These are phyloP conservation scores for Pyrenophora teres DNA, from an alignment of 2,329 filamentous ascomycete species.

Conservation along the genomic window DNA sequence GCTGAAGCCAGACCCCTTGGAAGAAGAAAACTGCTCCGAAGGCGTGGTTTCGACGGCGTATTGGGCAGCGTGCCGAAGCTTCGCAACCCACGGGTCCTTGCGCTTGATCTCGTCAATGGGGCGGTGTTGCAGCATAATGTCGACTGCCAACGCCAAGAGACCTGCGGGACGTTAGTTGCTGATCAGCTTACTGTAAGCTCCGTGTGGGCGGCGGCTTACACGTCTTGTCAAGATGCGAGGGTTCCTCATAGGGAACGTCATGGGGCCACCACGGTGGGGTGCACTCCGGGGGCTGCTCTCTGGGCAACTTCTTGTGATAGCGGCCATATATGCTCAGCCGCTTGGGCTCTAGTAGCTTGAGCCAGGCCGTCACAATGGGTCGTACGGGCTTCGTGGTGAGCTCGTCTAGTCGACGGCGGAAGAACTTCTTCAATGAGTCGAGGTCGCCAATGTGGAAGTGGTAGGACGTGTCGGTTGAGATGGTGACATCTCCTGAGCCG, in stretches of 20 bases:
- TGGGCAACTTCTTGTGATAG: slow-evolving; percentile 30
- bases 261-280: slow-evolving; percentile 40
- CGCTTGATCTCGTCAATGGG: slow-evolving; percentile 31
- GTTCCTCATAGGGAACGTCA: slow-evolving; percentile 37
- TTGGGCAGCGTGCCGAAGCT: slow-evolving; percentile 27
- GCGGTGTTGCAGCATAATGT: slow-evolving; percentile 40
- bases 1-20: slow-evolving; percentile 28
- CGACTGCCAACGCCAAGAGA: slow-evolving; percentile 32
- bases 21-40: slow-evolving; percentile 34
- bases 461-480: slow-evolving; percentile 14
- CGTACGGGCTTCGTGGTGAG: slow-evolving; percentile 42
- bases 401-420: slow-evolving; percentile 31
- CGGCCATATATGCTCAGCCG: slow-evolving; percentile 31
- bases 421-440: slow-evolving; percentile 27
- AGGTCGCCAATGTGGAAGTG: slow-evolving; percentile 37
- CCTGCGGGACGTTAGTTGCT: slow-evolving; percentile 21
- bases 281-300: slow-evolving; percentile 13
- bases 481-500: slow-evolving; percentile 2
- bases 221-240: slow-evolving; percentile 37
- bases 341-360: slow-evolving; percentile 35
- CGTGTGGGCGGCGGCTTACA: slow-evolving; percentile 18
- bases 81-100: slow-evolving; percentile 29
- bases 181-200: too few relatives aligned
- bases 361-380: slow-evolving; percentile 40
- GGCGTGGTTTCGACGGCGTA: slow-evolving; percentile 28